Base-by-base conservation (phyloP, 352 stramenopile species). In the Pythium sp. region DNA sequence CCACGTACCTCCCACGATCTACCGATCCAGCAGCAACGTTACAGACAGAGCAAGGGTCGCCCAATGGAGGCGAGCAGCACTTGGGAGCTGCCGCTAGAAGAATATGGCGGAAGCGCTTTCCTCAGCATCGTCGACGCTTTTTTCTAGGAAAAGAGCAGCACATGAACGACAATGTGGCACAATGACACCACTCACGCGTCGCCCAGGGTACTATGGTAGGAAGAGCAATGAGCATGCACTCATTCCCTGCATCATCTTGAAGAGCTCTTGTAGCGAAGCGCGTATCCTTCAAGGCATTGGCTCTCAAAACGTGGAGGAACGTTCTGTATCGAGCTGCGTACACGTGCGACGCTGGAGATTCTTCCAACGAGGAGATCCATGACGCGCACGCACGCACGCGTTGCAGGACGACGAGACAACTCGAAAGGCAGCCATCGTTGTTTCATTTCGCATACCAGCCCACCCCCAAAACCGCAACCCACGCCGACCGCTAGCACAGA, bases 361-460 rank as follows among this genome's bases (percentile, higher is more conserved):
- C 54, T 28, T 22, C 12, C 14, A 38, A 30, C 24, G 24, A 43
- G 36, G 18, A 68, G n/a, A 54, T 22, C 32, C 54, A 55, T 24
- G 53, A 32, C 24, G 53, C 46, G 46, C 46, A 54, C 46, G 46
- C 15, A 67, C 62, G 43, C 53, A 32, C 43, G 43, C 43, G 43
- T 53, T 41, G 53, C 1, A 34, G 24, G 53, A 15, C 54, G 26
- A 60, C 32, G 20, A 34, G 7, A 15, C 26, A 36, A n/a, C 26
- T 14, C 12, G 22, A 34, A 51, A 60, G 20, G 49, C 34, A 62
- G 34, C 43, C 62, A 62, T 68, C 32, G 58, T 66, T 8, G 49
- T 54, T 53, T 68, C 58, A 64, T 64, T 55, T 64, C 58, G 58
- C 58, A 64, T 64, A 38, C 24, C 36, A 41, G 36, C 36, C 36